phyloP scores from a whole-genome alignment of 305 asterid genomes.

The Plantago coronopus region DNA sequence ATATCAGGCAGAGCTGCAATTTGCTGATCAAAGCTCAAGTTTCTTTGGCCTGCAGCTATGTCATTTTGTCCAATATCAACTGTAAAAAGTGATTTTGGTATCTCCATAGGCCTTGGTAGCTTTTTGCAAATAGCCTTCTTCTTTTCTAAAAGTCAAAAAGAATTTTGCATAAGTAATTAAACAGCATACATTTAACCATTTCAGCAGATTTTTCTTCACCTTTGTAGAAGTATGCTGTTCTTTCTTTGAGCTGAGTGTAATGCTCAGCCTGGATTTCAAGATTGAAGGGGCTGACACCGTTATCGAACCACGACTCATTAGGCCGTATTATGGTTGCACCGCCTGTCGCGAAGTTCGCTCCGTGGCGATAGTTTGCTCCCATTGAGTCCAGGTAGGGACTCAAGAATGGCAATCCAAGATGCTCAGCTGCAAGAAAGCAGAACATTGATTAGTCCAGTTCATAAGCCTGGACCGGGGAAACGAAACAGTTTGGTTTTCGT shows the following conservation, averaged over 20 bases:
- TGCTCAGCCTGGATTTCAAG: constrained; percentile 73
- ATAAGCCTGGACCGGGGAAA: too few species aligned
- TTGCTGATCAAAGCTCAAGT: constrained; percentile 26
- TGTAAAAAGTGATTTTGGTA: constrained; percentile 55
- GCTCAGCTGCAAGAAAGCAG: constrained; percentile 36
- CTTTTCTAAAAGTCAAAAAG: constrained; percentile 20
- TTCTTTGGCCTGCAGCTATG: constrained; percentile 30
- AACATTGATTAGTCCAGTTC: neutral
- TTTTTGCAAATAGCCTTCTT: constrained; percentile 22
- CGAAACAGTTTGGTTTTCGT: too few species aligned
- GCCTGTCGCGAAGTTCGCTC: constrained; percentile 73
- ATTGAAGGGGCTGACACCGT: constrained; percentile 59
- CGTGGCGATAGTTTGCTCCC: constrained; percentile 45
- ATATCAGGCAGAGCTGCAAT: constrained; percentile 35
- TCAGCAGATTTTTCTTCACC: constrained; percentile 16
- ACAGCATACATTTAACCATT: neutral
- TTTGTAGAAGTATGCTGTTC: constrained; percentile 39
- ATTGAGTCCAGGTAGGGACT: constrained; percentile 72
- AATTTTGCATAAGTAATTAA: neutral
- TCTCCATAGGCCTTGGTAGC: constrained; percentile 44
- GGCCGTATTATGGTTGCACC: constrained; percentile 60
- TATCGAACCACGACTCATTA: constrained; percentile 45
- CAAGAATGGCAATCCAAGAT: constrained; percentile 52
- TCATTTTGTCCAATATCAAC: constrained; percentile 88
- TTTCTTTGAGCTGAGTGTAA: constrained; percentile 43